Conservation (phyloP, 805 yeast genomes). For the Pichia eremophila region DNA sequence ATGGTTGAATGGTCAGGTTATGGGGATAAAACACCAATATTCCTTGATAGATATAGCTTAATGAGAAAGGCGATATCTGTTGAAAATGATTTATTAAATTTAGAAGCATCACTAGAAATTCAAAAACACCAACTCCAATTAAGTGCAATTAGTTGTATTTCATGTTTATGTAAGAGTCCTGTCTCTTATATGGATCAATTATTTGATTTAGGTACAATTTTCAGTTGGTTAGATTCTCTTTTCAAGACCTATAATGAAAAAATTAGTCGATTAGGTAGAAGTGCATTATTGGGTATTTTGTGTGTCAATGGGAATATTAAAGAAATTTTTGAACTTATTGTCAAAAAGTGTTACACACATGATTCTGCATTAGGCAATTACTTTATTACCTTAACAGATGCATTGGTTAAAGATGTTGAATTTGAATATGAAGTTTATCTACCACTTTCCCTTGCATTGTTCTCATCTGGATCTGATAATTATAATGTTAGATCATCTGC, state of each 20-base stretch:
- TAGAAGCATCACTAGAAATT: slow-evolving; percentile 71
- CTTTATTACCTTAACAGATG: slow-evolving; percentile 61
- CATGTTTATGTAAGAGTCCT: slow-evolving; percentile 68
- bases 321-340: slow-evolving; percentile 47
- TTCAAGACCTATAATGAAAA: slow-evolving; percentile 49
- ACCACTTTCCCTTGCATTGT: slow-evolving; percentile 63
- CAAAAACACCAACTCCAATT: slow-evolving; percentile 62
- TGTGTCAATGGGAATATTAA: slow-evolving; percentile 45
- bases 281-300: slow-evolving; percentile 63
- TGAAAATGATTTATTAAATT: slow-evolving; percentile 35
- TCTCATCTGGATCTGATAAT: slow-evolving; percentile 69
- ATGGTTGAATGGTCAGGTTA: slow-evolving; percentile 93
- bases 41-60: slow-evolving; percentile 55
- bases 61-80: slow-evolving; percentile 37
- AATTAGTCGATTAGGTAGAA: slow-evolving; percentile 53
- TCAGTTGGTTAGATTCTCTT: slow-evolving; percentile 76
- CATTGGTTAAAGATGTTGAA: slow-evolving; percentile 41
- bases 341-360: slow-evolving; percentile 62
- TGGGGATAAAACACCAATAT: slow-evolving; percentile 54
- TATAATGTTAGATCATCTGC: slow-evolving; percentile 64
- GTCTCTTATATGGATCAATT: slow-evolving; percentile 44
- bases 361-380: slow-evolving; percentile 54
- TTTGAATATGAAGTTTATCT: slow-evolving; percentile 52
- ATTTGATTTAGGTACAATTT: slow-evolving; percentile 58
- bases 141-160: slow-evolving; percentile 77